phyloP scores from a whole-genome alignment of 1,139 yeast genomes.

The Scheffersomyces segobiensis region DNA sequence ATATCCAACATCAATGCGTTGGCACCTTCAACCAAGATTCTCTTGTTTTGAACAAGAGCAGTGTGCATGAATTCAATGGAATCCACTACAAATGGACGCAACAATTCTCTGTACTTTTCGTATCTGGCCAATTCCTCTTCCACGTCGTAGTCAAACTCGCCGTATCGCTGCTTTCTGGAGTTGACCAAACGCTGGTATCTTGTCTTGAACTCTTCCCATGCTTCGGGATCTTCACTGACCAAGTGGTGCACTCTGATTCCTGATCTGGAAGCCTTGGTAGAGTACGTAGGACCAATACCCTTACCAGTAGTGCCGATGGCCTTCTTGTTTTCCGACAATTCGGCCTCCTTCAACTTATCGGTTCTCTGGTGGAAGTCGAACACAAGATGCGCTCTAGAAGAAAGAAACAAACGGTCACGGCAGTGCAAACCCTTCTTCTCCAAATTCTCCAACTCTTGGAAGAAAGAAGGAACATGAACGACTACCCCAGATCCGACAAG shows the following conservation, averaged over 20 bases:
- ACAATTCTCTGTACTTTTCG: conserved; percentile 68
- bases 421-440: conserved; percentile 81
- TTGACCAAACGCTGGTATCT: conserved; percentile 75
- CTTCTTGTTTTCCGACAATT: conserved; percentile 77
- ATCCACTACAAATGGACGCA: conserved; percentile 92
- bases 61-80: conserved; percentile 87
- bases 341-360: conserved; percentile 93
- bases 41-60: conserved; percentile 76
- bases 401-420: conserved; percentile 77
- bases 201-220: conserved; percentile 89
- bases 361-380: conserved; percentile 98
- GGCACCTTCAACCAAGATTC: conserved; percentile 95
- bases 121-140: conserved; percentile 79
- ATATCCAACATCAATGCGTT: conserved; percentile 97
- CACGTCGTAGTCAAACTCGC: conserved; percentile 84
- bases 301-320: conserved; percentile 98
- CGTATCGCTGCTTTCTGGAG: conserved; percentile 86
- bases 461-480: conserved; percentile 90
- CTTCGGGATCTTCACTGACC: conserved; percentile 83
- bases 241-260: conserved; percentile 97
- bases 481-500: conserved; percentile 97
- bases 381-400: conserved; percentile 94
- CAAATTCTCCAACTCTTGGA: conserved; percentile 78
- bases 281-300: conserved; percentile 98
- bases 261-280: conserved; percentile 95